Evolutionary conservation across 2,329 filamentous ascomycete genomes (phyloP).

Genomic region (Alternaria burnsii): DNA sequence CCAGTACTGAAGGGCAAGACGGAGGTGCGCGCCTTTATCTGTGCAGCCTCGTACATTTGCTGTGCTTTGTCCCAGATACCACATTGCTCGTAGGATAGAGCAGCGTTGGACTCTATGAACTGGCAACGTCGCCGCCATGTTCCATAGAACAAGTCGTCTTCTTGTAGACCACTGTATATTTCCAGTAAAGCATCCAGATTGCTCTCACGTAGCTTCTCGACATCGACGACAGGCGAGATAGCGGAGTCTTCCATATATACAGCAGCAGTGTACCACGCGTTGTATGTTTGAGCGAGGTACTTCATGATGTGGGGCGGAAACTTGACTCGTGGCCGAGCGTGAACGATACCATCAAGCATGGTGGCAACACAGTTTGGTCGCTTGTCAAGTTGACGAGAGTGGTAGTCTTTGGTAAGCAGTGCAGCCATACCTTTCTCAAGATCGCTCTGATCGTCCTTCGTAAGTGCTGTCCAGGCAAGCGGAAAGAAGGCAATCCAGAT

Average conservation of each 20-base stretch:
- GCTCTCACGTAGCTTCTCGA: conserved; percentile 84
- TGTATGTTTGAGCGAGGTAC: conserved; percentile 90
- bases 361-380: conserved; percentile 95
- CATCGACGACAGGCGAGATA: conserved; percentile 84
- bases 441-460: conserved; percentile 87
- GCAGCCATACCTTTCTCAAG: conserved; percentile 91
- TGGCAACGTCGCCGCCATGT: conserved; percentile 95
- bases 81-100: conserved; percentile 96
- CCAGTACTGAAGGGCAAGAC: conserved; percentile 95
- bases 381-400: conserved; percentile 91
- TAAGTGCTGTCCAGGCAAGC: conserved; percentile 89
- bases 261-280: conserved; percentile 95
- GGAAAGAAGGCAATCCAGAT: conserved; percentile 93
- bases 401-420: conserved; percentile 92
- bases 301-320: conserved; percentile 96
- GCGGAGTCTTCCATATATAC: conserved; percentile 90
- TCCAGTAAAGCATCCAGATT: conserved; percentile 96
- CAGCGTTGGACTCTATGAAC: conserved; percentile 97
- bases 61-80: conserved; percentile 99
- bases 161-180: conserved; percentile 86
- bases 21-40: conserved; percentile 95
- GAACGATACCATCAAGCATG: conserved; percentile 85
- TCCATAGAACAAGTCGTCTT: conserved; percentile 97
- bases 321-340: conserved; percentile 85
- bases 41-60: conserved; percentile 93